Conservation (phyloP, 495 filamentous ascomycete species). For the Penicillium subrubescens region DNA sequence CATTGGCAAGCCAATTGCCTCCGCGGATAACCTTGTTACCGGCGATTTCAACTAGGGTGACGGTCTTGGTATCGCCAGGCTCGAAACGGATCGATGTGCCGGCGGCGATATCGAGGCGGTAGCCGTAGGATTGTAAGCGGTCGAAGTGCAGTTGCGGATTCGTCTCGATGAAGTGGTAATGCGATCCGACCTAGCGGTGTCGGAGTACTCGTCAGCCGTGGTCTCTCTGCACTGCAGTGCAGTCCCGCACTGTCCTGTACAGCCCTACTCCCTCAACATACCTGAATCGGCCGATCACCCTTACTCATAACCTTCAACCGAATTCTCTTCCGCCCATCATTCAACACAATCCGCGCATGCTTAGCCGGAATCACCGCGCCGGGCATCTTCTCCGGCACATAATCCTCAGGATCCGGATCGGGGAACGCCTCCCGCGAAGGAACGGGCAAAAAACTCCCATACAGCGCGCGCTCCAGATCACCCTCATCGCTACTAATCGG, state of each 20-base stretch:
- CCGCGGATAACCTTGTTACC: slow-evolving; percentile 81
- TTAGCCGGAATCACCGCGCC: slow-evolving; percentile 79
- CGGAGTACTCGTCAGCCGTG: not conserved
- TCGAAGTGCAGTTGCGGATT: slow-evolving; percentile 93
- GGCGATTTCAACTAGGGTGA: slow-evolving; percentile 88
- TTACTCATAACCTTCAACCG: slow-evolving; percentile 77
- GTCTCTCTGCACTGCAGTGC: not conserved
- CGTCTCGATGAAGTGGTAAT: slow-evolving; percentile 95
- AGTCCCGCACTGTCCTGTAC: too few species aligned
- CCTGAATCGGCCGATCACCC: slow-evolving; percentile 90
- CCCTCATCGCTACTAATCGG: slow-evolving; percentile 88
- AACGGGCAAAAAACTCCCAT: slow-evolving; percentile 89
- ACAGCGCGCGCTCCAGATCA: slow-evolving; percentile 80
- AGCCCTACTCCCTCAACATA: slow-evolving; percentile 35
- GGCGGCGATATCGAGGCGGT: slow-evolving; percentile 83
- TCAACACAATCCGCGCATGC: slow-evolving; percentile 63
- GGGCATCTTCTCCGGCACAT: slow-evolving; percentile 66
- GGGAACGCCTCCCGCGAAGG: slow-evolving; percentile 70
- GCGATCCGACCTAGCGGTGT: slow-evolving; percentile 73
- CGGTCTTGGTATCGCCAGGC: slow-evolving; percentile 90
- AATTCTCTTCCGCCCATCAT: slow-evolving; percentile 74
- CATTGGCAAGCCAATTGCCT: slow-evolving; percentile 78
- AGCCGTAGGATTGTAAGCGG: slow-evolving; percentile 81
- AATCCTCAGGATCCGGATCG: slow-evolving; percentile 59
- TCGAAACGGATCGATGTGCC: slow-evolving; percentile 95